phyloP scores from a whole-genome alignment of 2,329 filamentous ascomycete species.

The Metarhizium humberi region DNA sequence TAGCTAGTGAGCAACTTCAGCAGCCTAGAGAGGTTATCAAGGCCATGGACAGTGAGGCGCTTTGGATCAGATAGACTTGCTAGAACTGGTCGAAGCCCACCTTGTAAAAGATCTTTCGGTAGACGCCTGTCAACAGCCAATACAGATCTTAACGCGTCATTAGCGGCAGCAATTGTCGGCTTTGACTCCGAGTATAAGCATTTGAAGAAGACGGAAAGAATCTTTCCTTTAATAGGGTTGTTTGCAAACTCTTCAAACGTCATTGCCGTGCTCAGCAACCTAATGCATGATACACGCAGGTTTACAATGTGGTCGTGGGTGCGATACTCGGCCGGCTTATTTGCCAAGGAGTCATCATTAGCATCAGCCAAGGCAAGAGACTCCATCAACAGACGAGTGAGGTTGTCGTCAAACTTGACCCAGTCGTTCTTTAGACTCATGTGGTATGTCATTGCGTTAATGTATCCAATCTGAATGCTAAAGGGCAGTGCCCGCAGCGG shows the following conservation, averaged over 20 bases:
- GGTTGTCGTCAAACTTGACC: constrained; percentile 81
- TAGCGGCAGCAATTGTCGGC: constrained; percentile 88
- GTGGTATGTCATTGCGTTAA: constrained; percentile 95
- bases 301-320: constrained; percentile 94
- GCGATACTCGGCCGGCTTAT: constrained; percentile 88
- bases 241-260: constrained; percentile 85
- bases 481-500: constrained; percentile 89
- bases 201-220: constrained; percentile 96
- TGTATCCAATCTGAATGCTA: constrained; percentile 91
- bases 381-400: constrained; percentile 86
- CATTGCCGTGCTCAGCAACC: constrained; percentile 87
- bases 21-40: constrained; percentile 84
- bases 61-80: constrained; percentile 94
- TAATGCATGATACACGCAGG: constrained; percentile 86
- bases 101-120: constrained; percentile 90
- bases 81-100: constrained; percentile 86
- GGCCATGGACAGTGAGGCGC: constrained; percentile 74
- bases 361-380: constrained; percentile 90
- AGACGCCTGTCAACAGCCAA: constrained; percentile 83
- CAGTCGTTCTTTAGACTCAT: constrained; percentile 83
- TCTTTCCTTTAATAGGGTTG: constrained; percentile 54
- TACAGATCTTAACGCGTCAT: constrained; percentile 80
- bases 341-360: constrained; percentile 81
- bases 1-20: constrained; percentile 92
- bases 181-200: constrained; percentile 88